Evolutionary conservation across 1,284 basidiomycete species (phyloP).

Genomic region (Irpex rosettiformis): DNA sequence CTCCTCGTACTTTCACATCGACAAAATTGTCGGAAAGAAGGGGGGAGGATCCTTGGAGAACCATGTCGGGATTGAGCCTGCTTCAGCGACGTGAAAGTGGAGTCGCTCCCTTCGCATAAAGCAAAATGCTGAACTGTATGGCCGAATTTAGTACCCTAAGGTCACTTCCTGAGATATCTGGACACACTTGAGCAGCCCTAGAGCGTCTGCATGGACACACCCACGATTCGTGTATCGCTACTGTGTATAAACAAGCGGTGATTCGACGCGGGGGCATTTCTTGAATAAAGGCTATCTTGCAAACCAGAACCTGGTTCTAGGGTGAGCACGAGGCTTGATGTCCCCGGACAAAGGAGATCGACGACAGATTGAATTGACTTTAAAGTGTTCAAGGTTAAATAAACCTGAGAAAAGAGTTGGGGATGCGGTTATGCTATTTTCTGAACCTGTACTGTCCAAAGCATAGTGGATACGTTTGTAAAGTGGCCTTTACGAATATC

Average conservation of each 20-base stretch:
- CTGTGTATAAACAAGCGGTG: background rate
- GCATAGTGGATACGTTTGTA: background rate
- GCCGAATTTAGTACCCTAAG: background rate
- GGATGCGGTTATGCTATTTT: background rate
- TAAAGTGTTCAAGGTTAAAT: background rate
- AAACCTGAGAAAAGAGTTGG: background rate
- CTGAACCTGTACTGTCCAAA: background rate
- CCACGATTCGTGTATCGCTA: background rate
- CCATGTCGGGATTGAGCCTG: background rate
- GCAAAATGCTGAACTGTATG: background rate
- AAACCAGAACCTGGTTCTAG: background rate
- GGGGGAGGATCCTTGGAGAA: background rate
- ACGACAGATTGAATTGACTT: background rate
- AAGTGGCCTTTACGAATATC: background rate
- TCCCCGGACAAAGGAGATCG: background rate
- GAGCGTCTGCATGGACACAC: background rate
- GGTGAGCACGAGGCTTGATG: conserved; percentile 1
- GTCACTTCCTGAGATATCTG: background rate
- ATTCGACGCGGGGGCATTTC: background rate
- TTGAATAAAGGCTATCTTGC: background rate
- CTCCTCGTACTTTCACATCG: background rate
- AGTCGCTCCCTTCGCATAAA: background rate
- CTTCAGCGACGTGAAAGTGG: background rate
- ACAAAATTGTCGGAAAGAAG: background rate
- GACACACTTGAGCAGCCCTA: background rate